Percentiles rank a stretch among this genome's conserved stretches.
Conservation (phyloP, 1,139 yeast genomes). For the Saccharomycopsis hybrid region DNA sequence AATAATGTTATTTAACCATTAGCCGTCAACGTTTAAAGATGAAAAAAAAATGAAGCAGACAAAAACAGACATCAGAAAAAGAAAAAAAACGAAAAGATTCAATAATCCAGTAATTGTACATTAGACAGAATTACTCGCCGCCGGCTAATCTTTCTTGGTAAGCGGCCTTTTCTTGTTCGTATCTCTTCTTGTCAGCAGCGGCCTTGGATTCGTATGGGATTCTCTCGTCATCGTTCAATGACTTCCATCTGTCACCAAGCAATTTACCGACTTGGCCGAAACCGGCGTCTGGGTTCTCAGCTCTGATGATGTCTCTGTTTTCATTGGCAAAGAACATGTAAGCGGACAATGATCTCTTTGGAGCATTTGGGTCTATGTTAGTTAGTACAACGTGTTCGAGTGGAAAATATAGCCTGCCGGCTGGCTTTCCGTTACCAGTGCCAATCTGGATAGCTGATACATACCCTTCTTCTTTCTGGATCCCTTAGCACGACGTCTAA, state of each 20-base stretch:
- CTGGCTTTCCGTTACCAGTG: too few relatives aligned
- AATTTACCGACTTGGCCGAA: constrained; percentile 90
- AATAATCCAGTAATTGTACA: too few relatives aligned
- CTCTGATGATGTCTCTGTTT: constrained; percentile 89
- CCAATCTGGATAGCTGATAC: constrained; percentile 15
- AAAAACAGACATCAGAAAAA: too few relatives aligned
- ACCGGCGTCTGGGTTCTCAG: constrained; percentile 90
- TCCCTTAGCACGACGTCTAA: constrained; percentile 30
- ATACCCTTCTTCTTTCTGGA: constrained; percentile 32
- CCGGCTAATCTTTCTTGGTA: constrained; percentile 43
- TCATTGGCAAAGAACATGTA: constrained; percentile 99
- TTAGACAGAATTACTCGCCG: too few relatives aligned
- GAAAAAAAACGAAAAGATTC: too few relatives aligned
- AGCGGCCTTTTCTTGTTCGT: constrained; percentile 92
- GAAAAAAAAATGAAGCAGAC: too few relatives aligned
- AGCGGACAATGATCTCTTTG: constrained; percentile 96
- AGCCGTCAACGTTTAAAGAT: too few relatives aligned
- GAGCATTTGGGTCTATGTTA: constrained; percentile 84
- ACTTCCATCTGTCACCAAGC: constrained; percentile 96
- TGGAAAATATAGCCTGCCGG: too few relatives aligned
- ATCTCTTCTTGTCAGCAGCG: constrained; percentile 93
- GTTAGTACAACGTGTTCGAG: constrained; percentile 5
- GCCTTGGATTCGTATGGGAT: constrained; percentile 89
- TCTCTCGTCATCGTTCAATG: constrained; percentile 73
- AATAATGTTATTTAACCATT: too few relatives aligned